These are phyloP conservation scores for Kwoniella shivajii DNA, from an alignment of 1,284 basidiomycete species.

Conservation along the genomic window DNA sequence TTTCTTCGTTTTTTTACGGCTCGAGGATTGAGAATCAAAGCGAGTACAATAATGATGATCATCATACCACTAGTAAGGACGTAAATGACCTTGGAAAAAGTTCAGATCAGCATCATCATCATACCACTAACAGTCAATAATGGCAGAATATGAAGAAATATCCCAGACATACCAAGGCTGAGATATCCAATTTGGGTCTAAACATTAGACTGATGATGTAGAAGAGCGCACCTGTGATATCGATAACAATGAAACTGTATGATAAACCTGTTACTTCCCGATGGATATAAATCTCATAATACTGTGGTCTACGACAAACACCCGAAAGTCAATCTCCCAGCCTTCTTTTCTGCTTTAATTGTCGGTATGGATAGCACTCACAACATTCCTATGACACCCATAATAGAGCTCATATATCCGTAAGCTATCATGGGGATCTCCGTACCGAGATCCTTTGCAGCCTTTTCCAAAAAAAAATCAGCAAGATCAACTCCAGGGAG, in stretches of 20 bases:
- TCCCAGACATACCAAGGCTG: slow-evolving; percentile 65
- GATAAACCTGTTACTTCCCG: slow-evolving; percentile 73
- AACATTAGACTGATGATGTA: slow-evolving; percentile 68
- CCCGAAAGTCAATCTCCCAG: background rate
- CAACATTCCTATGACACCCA: slow-evolving; percentile 66
- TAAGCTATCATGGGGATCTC: slow-evolving; percentile 62
- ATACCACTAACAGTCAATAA: too few relatives aligned
- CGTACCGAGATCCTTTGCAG: slow-evolving; percentile 58
- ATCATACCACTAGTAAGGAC: slow-evolving; percentile 59
- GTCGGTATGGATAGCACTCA: slow-evolving; percentile 38
- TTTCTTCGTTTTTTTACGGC: slow-evolving; percentile 3
- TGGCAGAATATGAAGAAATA: too few relatives aligned
- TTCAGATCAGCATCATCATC: background rate
- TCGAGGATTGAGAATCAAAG: slow-evolving; percentile 63
- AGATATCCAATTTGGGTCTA: slow-evolving; percentile 64
- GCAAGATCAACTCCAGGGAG: background rate
- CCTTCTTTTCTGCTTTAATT: background rate
- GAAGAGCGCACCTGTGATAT: slow-evolving; percentile 71
- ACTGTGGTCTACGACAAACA: slow-evolving; percentile 54
- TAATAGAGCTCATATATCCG: slow-evolving; percentile 64
- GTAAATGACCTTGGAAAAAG: slow-evolving; percentile 35
- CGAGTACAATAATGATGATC: slow-evolving; percentile 60
- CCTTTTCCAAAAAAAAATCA: slow-evolving; percentile 26
- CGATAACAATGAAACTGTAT: slow-evolving; percentile 67
- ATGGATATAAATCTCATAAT: slow-evolving; percentile 67